Conservation (phyloP, 2,329 filamentous ascomycete genomes). For the Verticillium albo-atrum region DNA sequence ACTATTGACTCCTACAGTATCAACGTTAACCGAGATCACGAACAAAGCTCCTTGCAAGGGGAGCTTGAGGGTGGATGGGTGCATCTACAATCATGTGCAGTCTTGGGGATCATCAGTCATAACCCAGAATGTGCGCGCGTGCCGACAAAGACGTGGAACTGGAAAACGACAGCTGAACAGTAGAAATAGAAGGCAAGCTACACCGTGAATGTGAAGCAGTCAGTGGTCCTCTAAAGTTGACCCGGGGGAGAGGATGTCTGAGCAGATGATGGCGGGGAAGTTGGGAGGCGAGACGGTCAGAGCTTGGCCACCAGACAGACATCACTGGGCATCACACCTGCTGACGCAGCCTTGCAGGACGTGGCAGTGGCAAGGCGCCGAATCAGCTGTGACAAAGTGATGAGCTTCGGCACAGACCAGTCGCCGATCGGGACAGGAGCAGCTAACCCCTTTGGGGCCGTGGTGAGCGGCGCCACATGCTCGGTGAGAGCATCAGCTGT, state of each 20-base stretch:
- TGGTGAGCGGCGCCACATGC: not conserved
- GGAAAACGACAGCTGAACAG: not conserved
- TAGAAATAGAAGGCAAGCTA: not conserved
- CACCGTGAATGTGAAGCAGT: not conserved
- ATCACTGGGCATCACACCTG: not conserved
- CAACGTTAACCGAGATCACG: not conserved
- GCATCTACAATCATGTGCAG: not conserved
- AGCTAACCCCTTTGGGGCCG: not conserved
- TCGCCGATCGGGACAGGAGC: not conserved
- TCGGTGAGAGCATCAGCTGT: not conserved
- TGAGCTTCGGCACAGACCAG: conserved; percentile 2
- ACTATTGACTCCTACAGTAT: not conserved
- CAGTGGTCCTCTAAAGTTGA: not conserved
- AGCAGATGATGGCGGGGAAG: not conserved
- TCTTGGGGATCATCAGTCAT: not conserved
- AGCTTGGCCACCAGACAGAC: not conserved
- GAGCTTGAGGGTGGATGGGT: not conserved
- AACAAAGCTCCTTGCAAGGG: not conserved
- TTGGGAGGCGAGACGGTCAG: not conserved
- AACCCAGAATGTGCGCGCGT: not conserved
- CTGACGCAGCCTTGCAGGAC: conserved; percentile 2
- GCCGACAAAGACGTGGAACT: not conserved
- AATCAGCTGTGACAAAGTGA: not conserved
- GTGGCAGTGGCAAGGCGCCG: conserved; percentile 1
- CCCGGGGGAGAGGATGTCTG: not conserved